Evolutionary conservation across 1,284 basidiomycete genomes (phyloP), one percentile per base, ranked within the genome.

Genomic region (Cerioporus squamosus): DNA sequence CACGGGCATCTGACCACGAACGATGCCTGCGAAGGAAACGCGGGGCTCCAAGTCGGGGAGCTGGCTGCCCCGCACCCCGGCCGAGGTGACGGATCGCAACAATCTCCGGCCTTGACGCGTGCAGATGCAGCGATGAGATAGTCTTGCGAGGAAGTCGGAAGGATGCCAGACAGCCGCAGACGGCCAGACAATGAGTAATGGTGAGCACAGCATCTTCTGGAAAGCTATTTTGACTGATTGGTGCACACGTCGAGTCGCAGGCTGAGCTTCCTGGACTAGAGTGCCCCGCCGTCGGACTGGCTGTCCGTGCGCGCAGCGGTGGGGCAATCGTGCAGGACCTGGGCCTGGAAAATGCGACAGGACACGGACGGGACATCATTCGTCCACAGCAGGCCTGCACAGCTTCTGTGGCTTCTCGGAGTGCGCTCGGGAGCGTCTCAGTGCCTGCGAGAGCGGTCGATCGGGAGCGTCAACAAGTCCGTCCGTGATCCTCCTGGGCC

Each of bases 221-320:
- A 52, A 50, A 62, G 58, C 42, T 60, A 57, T 60, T 63, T 58
- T 57, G 61, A 63, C 55, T 63, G 61, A 63, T 63, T 46, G 49
- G 58, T 46, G 33, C 61, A 53, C 55, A 55, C 33, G 55, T 15
- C 18, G n/a, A 22, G 42, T 26, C 23, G 44, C 44, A 56, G 46
- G 51, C 59, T 18, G 43, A 23, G 51, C 55, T 51, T 53, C 49
- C 49, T 45, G 45, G 51, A 40, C 54, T 53, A 10, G 52, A 7
- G 40, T 31, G 7, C 17, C 29, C 45, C 24, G 24, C 45, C 31
- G 46, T 43, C 44, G 46, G 48, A 20, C 53, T n/a, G n/a, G n/a
- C 24, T 46, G n/a, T 31, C 33, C 31, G 39, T 31, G 39, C 36
- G 42, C 10, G 45, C 48, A 50, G 49, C 42, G 26, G 46, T 36